Percentiles rank a stretch among this genome's conserved stretches.
phyloP scores from a whole-genome alignment of 805 yeast species.

The Metschnikowia vanudenii region DNA sequence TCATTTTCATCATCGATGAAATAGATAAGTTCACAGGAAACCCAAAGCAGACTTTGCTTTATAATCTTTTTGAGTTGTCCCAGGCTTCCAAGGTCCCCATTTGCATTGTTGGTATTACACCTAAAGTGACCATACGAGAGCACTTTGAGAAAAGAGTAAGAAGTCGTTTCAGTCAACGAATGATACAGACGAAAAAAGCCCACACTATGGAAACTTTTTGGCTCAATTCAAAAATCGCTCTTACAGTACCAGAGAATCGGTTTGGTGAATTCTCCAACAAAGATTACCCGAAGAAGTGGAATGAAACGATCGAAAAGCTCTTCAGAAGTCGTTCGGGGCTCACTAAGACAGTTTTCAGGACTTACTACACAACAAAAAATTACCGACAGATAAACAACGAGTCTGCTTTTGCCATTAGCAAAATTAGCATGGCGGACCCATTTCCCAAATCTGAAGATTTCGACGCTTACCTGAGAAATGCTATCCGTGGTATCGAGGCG shows the following conservation, averaged over 20 bases:
- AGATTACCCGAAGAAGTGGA: slow-evolving; percentile 43
- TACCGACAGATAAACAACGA: slow-evolving; percentile 47
- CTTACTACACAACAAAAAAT: slow-evolving; percentile 60
- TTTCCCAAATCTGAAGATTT: slow-evolving; percentile 29
- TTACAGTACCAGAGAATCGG: slow-evolving; percentile 27
- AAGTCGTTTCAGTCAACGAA: slow-evolving; percentile 81
- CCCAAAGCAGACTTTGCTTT: slow-evolving; percentile 76
- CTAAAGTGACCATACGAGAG: slow-evolving; percentile 74
- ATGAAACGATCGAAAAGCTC: slow-evolving; percentile 32
- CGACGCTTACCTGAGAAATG: slow-evolving; percentile 19
- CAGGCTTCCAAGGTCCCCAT: slow-evolving; percentile 70
- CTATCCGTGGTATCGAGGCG: slow-evolving; percentile 21
- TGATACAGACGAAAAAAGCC: slow-evolving; percentile 58
- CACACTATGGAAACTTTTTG: slow-evolving; percentile 49
- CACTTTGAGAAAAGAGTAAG: slow-evolving; percentile 87
- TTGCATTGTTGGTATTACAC: slow-evolving; percentile 76
- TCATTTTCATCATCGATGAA: slow-evolving; percentile 81
- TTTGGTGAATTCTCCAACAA: slow-evolving; percentile 18
- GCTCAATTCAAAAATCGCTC: slow-evolving; percentile 42
- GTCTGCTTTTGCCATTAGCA: slow-evolving; percentile 41
- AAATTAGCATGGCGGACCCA: slow-evolving; percentile 25
- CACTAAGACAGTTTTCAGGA: slow-evolving; percentile 23
- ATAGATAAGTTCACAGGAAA: slow-evolving; percentile 74
- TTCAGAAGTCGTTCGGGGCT: slow-evolving; percentile 16
- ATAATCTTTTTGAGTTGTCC: slow-evolving; percentile 84